A percentile compares a stretch with the other conserved stretches of the same genome.
phyloP scores from a whole-genome alignment of 345 rosid genomes.

The Boechera stricta region DNA sequence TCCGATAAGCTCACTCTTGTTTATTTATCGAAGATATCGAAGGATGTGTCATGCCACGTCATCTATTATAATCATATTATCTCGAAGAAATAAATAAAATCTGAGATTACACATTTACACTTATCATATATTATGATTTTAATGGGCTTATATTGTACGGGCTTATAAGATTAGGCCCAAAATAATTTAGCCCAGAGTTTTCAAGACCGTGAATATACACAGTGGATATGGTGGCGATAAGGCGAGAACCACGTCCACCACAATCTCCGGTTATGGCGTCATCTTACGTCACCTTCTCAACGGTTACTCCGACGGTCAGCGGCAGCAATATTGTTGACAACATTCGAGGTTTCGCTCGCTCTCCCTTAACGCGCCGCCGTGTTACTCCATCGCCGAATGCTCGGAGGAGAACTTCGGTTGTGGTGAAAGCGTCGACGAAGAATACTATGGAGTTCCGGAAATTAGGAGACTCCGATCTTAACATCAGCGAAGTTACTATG shows the following conservation, averaged over 20 bases:
- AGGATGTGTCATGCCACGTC: constrained; percentile 35
- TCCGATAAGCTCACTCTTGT: constrained; percentile 39
- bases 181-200: constrained; percentile 5
- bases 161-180: constrained; percentile 14
- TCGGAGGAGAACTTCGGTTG: constrained; percentile 29
- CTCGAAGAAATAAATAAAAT: constrained; percentile 31
- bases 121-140: neutral
- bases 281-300: constrained; percentile 37
- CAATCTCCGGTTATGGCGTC: constrained; percentile 45
- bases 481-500: constrained; percentile 70
- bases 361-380: constrained; percentile 21
- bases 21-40: constrained; percentile 27
- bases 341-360: neutral
- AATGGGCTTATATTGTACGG: constrained; percentile 27
- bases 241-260: constrained; percentile 31
- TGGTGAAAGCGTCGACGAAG: constrained; percentile 53
- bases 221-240: constrained; percentile 24
- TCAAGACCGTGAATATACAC: neutral
- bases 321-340: neutral
- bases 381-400: constrained; percentile 14
- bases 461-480: constrained; percentile 85
- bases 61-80: constrained; percentile 22
- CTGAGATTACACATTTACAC: neutral
- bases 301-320: constrained; percentile 33
- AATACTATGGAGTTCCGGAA: constrained; percentile 68